These are phyloP conservation scores for Liquidambar formosana DNA, from an alignment of 164 flowering plant species.

Conservation along the genomic window DNA sequence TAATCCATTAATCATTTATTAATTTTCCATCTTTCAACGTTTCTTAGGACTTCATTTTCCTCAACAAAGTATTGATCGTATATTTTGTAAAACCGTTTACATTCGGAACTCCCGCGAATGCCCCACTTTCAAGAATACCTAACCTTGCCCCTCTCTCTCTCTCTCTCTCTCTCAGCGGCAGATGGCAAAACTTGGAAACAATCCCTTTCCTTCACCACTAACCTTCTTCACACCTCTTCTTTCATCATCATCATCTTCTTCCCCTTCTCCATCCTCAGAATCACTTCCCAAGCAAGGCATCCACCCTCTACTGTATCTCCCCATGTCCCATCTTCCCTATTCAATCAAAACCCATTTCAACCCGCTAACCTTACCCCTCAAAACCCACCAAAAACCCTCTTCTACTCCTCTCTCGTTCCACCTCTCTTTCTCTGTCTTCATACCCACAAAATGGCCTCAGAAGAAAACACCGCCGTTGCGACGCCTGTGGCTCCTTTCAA, in stretches of 20 bases:
- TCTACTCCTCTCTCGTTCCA: neutral
- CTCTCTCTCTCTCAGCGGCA: neutral
- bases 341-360: conserved; percentile 2
- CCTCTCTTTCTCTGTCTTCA: neutral
- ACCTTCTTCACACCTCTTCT: conserved; percentile 7
- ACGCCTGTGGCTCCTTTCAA: conserved; percentile 27
- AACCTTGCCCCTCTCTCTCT: too few species aligned
- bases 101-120: too few species aligned
- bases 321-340: neutral
- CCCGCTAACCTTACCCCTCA: too few species aligned
- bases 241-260: conserved; percentile 9
- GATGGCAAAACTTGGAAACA: conserved; percentile 23
- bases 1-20: too few species aligned
- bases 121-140: conserved; percentile 38
- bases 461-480: conserved; percentile 14
- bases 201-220: conserved; percentile 47
- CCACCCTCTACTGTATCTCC: conserved; percentile 12
- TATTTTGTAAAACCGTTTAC: too few species aligned
- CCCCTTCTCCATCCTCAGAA: conserved; percentile 7
- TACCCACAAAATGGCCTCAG: conserved; percentile 24
- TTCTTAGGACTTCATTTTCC: too few species aligned
- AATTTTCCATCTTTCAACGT: too few species aligned
- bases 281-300: conserved; percentile 45
- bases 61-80: too few species aligned
- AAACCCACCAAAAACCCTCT: neutral